phyloP scores from a whole-genome alignment of 179 eudicot species.

The Silene coronaria region DNA sequence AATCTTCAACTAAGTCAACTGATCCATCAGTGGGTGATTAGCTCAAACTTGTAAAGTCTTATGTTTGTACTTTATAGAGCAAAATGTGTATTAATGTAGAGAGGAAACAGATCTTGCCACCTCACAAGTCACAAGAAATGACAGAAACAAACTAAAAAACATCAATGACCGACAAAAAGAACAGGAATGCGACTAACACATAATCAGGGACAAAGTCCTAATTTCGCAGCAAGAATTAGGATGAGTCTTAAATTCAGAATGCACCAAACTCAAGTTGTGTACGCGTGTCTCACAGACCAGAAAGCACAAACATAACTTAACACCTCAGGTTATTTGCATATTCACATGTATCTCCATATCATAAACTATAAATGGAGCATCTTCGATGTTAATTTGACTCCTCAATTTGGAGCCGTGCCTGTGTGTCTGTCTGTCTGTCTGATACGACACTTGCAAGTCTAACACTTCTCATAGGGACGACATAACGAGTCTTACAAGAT shows the following conservation, averaged over 20 bases:
- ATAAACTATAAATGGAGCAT: too few relatives aligned
- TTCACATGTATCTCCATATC: too few relatives aligned
- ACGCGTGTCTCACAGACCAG: too few relatives aligned
- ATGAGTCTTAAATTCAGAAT: slow-evolving; percentile 34
- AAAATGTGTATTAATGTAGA: background rate
- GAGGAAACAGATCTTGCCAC: slow-evolving; percentile 11
- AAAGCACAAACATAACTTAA: too few relatives aligned
- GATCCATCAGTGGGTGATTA: background rate
- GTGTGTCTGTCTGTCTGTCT: too few relatives aligned
- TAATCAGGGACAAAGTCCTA: slow-evolving; percentile 32
- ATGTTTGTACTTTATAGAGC: background rate
- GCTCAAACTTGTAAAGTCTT: background rate
- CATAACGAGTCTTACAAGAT: too few relatives aligned
- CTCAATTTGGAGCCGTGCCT: too few relatives aligned
- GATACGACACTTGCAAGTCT: too few relatives aligned
- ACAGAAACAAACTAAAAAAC: background rate
- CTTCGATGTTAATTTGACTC: too few relatives aligned
- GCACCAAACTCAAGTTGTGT: background rate
- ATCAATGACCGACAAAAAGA: slow-evolving; percentile 8
- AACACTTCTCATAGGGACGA: too few relatives aligned
- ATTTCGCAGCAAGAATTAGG: slow-evolving; percentile 5
- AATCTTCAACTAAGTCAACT: background rate
- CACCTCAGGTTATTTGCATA: too few relatives aligned
- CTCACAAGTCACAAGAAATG: slow-evolving; percentile 8
- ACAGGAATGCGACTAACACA: slow-evolving; percentile 12